Evolutionary conservation across 164 flowering plant genomes (phyloP).

Genomic region (Paratinospora sagittata): DNA sequence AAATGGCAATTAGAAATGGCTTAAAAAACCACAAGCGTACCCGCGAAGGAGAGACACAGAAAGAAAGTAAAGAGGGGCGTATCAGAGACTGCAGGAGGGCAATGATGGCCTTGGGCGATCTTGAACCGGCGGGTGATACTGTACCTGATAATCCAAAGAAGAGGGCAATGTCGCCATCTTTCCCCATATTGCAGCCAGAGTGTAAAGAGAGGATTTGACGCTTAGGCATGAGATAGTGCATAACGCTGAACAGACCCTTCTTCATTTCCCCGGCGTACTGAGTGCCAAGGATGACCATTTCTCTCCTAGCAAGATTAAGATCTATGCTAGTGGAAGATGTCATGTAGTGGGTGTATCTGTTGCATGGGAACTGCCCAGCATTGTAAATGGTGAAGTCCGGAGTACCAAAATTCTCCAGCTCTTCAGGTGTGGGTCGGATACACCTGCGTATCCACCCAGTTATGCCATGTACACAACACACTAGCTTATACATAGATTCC

Average conservation of each 20-base stretch:
- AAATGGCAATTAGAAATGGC: not conserved
- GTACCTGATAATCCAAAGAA: constrained; percentile 98
- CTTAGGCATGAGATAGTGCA: constrained; percentile 99
- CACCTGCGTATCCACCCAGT: constrained; percentile 81
- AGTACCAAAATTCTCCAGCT: constrained; percentile 95
- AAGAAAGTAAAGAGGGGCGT: not conserved
- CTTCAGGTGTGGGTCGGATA: constrained; percentile 96
- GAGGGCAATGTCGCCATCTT: constrained; percentile 96
- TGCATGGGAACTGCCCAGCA: constrained; percentile 98
- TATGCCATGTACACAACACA: constrained; percentile 38
- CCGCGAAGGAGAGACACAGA: not conserved
- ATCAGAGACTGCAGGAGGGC: constrained; percentile 12
- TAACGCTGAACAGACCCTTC: constrained; percentile 92
- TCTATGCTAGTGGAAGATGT: constrained; percentile 99
- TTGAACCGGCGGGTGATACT: constrained; percentile 22
- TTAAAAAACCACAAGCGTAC: not conserved
- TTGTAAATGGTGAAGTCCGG: constrained; percentile 99
- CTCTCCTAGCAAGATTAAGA: constrained; percentile 81
- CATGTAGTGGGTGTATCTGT: constrained; percentile 98
- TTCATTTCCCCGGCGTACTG: constrained; percentile 99
- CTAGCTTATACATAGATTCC: not conserved
- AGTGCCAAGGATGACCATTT: constrained; percentile 99
- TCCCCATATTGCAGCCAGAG: constrained; percentile 99
- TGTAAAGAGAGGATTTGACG: constrained; percentile 91
- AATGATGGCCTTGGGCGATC: constrained; percentile 4